A percentile compares a stretch with the other conserved stretches of the same genome.
Conservation (phyloP, 225 moss, liverwort and hornwort genomes). For the Pleurozium schreberi region DNA sequence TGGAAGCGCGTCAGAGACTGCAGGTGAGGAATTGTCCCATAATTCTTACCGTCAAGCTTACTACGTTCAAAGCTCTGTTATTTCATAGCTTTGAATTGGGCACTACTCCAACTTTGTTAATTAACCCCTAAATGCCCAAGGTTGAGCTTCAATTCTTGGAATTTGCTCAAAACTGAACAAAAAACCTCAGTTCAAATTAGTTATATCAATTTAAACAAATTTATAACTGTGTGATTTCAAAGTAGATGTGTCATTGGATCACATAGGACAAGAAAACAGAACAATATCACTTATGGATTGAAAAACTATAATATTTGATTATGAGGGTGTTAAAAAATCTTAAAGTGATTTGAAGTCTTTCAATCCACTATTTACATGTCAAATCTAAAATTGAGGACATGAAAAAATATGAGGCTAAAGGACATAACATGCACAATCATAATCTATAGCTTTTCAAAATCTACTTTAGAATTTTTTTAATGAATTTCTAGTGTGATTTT, state of each 20-base stretch:
- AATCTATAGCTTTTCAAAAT: not conserved
- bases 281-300: not conserved
- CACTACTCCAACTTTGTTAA: not conserved
- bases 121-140: not conserved
- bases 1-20: slow-evolving; percentile 23
- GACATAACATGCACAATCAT: not conserved
- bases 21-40: slow-evolving; percentile 7
- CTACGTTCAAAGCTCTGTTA: not conserved
- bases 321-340: not conserved
- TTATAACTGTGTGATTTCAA: not conserved
- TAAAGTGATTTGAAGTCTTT: not conserved
- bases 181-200: not conserved
- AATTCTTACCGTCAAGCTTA: not conserved
- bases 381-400: not conserved
- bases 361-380: not conserved
- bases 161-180: not conserved
- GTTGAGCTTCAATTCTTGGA: not conserved
- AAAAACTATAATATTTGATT: not conserved
- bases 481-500: not conserved
- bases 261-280: not conserved
- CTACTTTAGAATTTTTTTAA: not conserved
- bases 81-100: no score
- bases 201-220: not conserved
- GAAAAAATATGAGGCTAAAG: not conserved
- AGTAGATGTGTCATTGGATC: not conserved